Evolutionary conservation across 768 basidiomycete genomes (phyloP), one percentile per base, ranked within the genome.

Genomic region (Cyclocybe aegerita): DNA sequence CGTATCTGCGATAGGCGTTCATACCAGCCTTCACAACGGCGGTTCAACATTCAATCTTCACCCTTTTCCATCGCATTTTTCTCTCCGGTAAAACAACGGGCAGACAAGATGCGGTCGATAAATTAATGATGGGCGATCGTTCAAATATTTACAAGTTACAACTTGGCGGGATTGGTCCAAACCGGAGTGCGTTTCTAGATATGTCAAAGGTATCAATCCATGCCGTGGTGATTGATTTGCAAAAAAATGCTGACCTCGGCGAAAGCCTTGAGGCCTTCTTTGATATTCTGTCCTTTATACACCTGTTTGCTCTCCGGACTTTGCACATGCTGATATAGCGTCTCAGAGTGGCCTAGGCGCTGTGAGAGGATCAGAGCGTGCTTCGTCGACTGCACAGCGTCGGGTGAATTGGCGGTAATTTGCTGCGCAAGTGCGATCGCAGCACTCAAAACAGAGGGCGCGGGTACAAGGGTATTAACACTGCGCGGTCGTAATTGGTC

Each of bases 371-470:
- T 46, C 7, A 94, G 69, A 1, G 77, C 86, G n/a, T 76, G 71
- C 64, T 93, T 94, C 2, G 89, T 86, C 40, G 80, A 76, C 56
- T 88, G 86, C 1, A 93, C 84, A 0, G 90, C 76, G 63, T 93
- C 92, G 0, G 91, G 92, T 1, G 88, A 90, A 58, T 88, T 88
- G 16, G 62, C 60, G 11, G 67, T 67, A 53, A 93, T 83, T 47
- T 78, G 70, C 46, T 73, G 67, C 2, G 92, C 90, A 49, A 82
- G 65, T 3, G 71, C 68, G 29, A 93, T 65, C 2, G 91, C 90
- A 7, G 81, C 74, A 5, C 78, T 56, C 9, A 93, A 58, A 2
- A 91, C 79, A 38, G 81, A 60, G 0, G 70, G 58, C 34, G 72
- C 63, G 8, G 83, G 78, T 1, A 89, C 88, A 8, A 93, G 76